These are phyloP conservation scores for Catharanthus roseus DNA, from an alignment of 257 asterid genomes.

Conservation along the genomic window DNA sequence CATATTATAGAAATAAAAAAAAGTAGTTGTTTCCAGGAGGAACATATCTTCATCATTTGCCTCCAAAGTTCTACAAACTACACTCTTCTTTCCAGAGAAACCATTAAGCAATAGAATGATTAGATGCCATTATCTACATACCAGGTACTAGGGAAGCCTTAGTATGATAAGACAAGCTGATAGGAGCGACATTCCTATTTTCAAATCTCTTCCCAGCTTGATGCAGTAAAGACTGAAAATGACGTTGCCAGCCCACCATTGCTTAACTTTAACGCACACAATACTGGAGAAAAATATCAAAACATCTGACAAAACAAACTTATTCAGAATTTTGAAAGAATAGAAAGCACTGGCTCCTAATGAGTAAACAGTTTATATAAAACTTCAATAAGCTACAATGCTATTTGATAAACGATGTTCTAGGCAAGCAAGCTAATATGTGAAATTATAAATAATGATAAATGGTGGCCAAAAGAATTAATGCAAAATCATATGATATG, in stretches of 20 bases:
- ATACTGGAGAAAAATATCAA: neutral
- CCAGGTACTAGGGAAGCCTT: slow-evolving; percentile 54
- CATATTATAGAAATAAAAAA: neutral
- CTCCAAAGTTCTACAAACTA: neutral
- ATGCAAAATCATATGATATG: too few relatives aligned
- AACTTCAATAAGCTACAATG: neutral
- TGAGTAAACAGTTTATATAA: neutral
- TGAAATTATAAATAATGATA: neutral
- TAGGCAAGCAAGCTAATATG: neutral
- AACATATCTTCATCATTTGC: neutral
- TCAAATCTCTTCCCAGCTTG: slow-evolving; percentile 60
- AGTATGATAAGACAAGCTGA: slow-evolving; percentile 40
- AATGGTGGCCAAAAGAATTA: neutral
- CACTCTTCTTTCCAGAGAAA: neutral
- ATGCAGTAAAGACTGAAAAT: slow-evolving; percentile 54
- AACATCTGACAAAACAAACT: neutral
- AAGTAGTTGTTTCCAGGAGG: neutral
- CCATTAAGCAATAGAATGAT: neutral
- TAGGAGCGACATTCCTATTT: slow-evolving; percentile 30
- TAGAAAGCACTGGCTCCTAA: neutral
- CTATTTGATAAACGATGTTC: neutral
- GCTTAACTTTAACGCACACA: slow-evolving; percentile 12
- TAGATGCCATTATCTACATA: slow-evolving; percentile 18
- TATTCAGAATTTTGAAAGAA: neutral
- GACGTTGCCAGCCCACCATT: slow-evolving; percentile 78